Percentiles rank a stretch among this genome's conserved stretches.
Evolutionary conservation across 768 basidiomycete species (phyloP).

Genomic region (Rhodotorula toruloides): DNA sequence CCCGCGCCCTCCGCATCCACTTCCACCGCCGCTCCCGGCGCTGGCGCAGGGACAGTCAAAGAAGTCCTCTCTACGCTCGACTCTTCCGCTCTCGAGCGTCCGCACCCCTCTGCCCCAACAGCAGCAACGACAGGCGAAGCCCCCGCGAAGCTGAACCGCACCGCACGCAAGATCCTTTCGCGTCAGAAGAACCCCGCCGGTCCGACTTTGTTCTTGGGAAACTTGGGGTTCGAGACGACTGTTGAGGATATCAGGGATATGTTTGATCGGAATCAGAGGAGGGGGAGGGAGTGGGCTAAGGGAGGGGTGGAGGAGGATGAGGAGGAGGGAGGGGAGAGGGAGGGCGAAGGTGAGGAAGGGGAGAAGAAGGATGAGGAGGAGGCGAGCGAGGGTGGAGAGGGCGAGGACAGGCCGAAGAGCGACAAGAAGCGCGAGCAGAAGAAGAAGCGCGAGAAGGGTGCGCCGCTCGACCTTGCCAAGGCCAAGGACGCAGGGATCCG

Average conservation of each 20-base stretch:
- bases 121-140: slow-evolving; percentile 44
- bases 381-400: slow-evolving; percentile 39
- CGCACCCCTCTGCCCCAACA: slow-evolving; percentile 52
- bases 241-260: slow-evolving; percentile 61
- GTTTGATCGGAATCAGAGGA: slow-evolving; percentile 61
- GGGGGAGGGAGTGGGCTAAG: slow-evolving; percentile 41
- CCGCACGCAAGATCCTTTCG: slow-evolving; percentile 60
- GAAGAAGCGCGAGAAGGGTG: slow-evolving; percentile 18
- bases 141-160: slow-evolving; percentile 43
- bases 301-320: slow-evolving; percentile 44
- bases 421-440: slow-evolving; percentile 7
- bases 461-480: slow-evolving; percentile 20
- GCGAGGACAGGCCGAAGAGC: slow-evolving; percentile 41
- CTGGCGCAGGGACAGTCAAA: slow-evolving; percentile 43
- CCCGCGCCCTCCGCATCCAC: slow-evolving; percentile 9
- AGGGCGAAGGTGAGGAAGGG: slow-evolving; percentile 42
- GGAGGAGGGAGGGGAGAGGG: slow-evolving; percentile 23
- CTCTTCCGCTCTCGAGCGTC: slow-evolving; percentile 49
- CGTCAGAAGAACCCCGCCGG: slow-evolving; percentile 76
- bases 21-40: background rate
- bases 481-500: slow-evolving; percentile 50
- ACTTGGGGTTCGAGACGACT: slow-evolving; percentile 84
- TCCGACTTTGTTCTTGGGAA: slow-evolving; percentile 85
- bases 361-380: slow-evolving; percentile 15
- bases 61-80: slow-evolving; percentile 47